Evolutionary conservation across 345 rosid species (phyloP), one percentile per base, ranked within the genome.

Genomic region (Chamaenerion angustifolium): DNA sequence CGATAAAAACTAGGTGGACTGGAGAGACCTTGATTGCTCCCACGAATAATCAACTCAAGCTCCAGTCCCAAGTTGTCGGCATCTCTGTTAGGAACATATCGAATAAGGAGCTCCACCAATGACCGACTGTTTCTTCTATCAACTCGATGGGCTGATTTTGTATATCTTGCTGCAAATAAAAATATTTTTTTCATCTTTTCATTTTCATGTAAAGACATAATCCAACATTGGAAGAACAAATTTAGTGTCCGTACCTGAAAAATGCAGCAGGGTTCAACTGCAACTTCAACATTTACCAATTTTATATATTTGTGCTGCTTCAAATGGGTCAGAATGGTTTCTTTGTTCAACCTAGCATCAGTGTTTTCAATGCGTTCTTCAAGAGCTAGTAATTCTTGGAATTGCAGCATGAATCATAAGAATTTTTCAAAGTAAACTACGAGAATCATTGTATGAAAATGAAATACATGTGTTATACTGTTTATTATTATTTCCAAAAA

Each of bases 331-430:
- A 46, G 45, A 50, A 86, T 70, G 47, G 76, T 67, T 68, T 79
- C 98, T 52, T 81, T 94, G 31, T 59, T 78, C 61, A 90, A 56
- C 57, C 98, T 94, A 7, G 98, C 83, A 51, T 64, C 74, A 21
- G 86, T 96, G 54, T 81, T 81, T 46, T 94, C 98, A 57, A 90
- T 86, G 40, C 89, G 80, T 62, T 86, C 98, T 76, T 80, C 96
- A 48, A 86, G 64, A 13, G 96, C 87, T 56, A 86, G n/a, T n/a
- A n/a, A n/a, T n/a, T n/a, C n/a, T n/a, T n/a, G n/a, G n/a, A n/a
- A n/a, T n/a, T n/a, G n/a, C 56, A 45, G 59, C 49, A 19, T 19
- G 11, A 14, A 48, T 57, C 3, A 17, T 42, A 40, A 31, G 1
- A 41, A 19, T 41, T 11, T 42, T 50, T 11, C 17, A 17, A 18